phyloP scores from a whole-genome alignment of 495 filamentous ascomycete species.

The Aspergillus heteromorphus region DNA sequence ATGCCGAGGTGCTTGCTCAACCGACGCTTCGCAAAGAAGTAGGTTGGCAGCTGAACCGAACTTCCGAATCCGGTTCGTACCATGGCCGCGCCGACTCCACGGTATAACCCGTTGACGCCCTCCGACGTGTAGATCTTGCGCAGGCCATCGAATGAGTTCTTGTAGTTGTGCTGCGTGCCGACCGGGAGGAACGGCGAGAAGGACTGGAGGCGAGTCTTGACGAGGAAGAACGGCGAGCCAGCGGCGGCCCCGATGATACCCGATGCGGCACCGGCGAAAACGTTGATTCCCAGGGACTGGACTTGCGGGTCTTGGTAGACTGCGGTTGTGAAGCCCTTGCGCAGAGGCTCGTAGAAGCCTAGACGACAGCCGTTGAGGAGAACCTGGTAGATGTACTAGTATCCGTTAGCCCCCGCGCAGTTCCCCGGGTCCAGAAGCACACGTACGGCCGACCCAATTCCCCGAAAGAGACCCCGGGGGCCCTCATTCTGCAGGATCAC shows the following conservation, averaged over 20 bases:
- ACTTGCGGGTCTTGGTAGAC: slow-evolving; percentile 65
- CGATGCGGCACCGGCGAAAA: slow-evolving; percentile 81
- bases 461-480: slow-evolving; percentile 76
- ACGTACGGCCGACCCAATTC: slow-evolving; percentile 77
- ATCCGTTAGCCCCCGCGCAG: background rate
- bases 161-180: slow-evolving; percentile 91
- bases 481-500: slow-evolving; percentile 94
- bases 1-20: slow-evolving; percentile 76
- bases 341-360: slow-evolving; percentile 96
- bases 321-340: slow-evolving; percentile 55
- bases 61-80: slow-evolving; percentile 92
- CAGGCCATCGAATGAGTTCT: slow-evolving; percentile 78
- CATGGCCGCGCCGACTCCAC: slow-evolving; percentile 93
- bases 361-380: slow-evolving; percentile 93
- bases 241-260: slow-evolving; percentile 86
- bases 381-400: slow-evolving; percentile 91
- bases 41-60: slow-evolving; percentile 93
- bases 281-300: slow-evolving; percentile 85
- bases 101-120: slow-evolving; percentile 76
- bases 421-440: background rate
- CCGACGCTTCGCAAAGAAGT: slow-evolving; percentile 93
- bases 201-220: slow-evolving; percentile 94
- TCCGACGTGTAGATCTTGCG: slow-evolving; percentile 70
- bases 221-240: slow-evolving; percentile 95
- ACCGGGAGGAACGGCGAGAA: slow-evolving; percentile 92